Evolutionary conservation across 1,284 basidiomycete species (phyloP), one percentile per base, ranked within the genome.

Genomic region (Coriolopsis trogii): DNA sequence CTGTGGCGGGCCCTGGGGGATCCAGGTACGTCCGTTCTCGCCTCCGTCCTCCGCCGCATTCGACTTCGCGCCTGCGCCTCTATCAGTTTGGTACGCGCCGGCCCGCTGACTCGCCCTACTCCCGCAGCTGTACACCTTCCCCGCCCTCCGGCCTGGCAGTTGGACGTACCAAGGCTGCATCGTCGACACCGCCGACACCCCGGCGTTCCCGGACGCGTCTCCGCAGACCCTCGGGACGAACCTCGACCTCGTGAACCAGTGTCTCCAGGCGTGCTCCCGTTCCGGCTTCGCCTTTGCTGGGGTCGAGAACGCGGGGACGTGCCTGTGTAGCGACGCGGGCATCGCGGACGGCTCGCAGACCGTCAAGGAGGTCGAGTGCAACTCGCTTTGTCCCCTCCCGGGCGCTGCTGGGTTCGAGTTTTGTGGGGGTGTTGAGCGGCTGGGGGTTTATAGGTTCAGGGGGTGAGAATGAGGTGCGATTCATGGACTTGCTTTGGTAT

Each of bases 1-100:
- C 0, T 64, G 62, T 41, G 62, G 62, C 4, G 62, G 60, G 3
- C 29, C 54, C 0, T 64, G 60, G 62, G 53, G 60, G 26, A 63
- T 63, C 15, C 60, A 63, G 53, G 48, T 60, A 6, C 42, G 47
- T n/a, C n/a, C n/a, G 12, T 15, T 6, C n/a, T 10, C 7, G n/a
- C 2, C 16, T 23, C 1, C 15, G 9, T 26, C 3, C n/a, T 8
- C 8, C n/a, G n/a, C 1, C n/a, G 6, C 20, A n/a, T 33, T 3
- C 33, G 33, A n/a, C 23, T 24, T 9, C 9, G 16, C 28, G 18
- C 38, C n/a, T 23, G 21, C 30, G 6, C 3, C 34, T 5, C 4
- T n/a, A 15, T 8, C 4, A 7, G 16, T 25, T 3, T 8, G 18
- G 1, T 5, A 7, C 21, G n/a, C n/a, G n/a, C n/a, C n/a, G n/a